Evolutionary conservation across 2,329 filamentous ascomycete genomes (phyloP).

Genomic region (Elsinoe fawcettii): DNA sequence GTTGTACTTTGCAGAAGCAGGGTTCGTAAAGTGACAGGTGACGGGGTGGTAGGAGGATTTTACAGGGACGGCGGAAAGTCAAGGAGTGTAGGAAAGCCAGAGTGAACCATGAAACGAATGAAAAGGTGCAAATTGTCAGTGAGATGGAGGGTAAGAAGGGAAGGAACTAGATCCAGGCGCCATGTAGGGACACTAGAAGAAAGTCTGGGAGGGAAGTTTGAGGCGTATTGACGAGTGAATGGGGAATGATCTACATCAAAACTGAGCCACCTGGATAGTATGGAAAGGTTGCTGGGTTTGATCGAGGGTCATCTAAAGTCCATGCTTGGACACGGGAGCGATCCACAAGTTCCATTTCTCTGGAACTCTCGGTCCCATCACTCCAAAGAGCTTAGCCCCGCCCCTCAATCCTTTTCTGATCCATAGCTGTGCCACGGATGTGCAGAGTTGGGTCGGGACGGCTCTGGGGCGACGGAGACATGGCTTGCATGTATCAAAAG

Average conservation of each 20-base stretch:
- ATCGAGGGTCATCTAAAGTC: background rate
- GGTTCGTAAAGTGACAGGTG: background rate
- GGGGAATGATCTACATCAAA: conserved; percentile 7
- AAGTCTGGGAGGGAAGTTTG: conserved; percentile 1
- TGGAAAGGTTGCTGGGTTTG: background rate
- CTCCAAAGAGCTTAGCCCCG: conserved; percentile 10
- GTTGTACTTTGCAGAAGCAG: background rate
- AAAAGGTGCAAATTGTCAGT: conserved; percentile 4
- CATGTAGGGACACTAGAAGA: background rate
- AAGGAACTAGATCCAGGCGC: conserved; percentile 9
- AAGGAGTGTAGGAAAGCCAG: background rate
- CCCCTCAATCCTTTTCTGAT: background rate
- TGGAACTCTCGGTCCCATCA: conserved; percentile 9
- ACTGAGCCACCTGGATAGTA: background rate
- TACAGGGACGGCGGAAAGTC: background rate
- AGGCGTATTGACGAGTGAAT: background rate
- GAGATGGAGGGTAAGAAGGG: background rate
- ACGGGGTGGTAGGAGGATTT: conserved; percentile 10
- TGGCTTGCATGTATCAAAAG: background rate
- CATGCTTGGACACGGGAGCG: background rate
- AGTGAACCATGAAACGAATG: conserved; percentile 6
- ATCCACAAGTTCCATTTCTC: conserved; percentile 9
- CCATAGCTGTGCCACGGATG: background rate
- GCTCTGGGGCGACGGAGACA: background rate
- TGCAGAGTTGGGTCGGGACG: background rate